phyloP scores from a whole-genome alignment of 2,329 filamentous ascomycete species.

The Didymella arachidicola region DNA sequence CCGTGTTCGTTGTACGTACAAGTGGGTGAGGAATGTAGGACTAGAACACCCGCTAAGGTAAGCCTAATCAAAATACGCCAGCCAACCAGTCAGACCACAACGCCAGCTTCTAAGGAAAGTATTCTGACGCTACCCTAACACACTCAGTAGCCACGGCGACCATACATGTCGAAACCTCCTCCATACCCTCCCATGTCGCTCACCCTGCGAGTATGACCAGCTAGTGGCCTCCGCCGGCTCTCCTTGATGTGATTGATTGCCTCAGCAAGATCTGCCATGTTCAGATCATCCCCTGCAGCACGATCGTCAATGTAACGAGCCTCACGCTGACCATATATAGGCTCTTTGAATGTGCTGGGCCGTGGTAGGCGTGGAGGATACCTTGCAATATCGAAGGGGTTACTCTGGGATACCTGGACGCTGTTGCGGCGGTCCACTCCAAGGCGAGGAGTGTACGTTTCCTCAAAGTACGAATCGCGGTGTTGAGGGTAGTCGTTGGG shows the following conservation, averaged over 20 bases:
- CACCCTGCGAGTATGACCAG: conserved; percentile 3
- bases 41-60: background rate
- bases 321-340: conserved; percentile 1
- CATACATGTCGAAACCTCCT: conserved; percentile 8
- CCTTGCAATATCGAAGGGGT: conserved; percentile 17
- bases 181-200: conserved; percentile 14
- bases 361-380: conserved; percentile 23
- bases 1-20: background rate
- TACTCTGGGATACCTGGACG: conserved; percentile 10
- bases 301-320: background rate
- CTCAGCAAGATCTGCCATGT: background rate
- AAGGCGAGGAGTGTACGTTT: conserved; percentile 14
- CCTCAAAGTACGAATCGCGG: conserved; percentile 20
- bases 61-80: background rate
- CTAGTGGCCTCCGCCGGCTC: conserved; percentile 3
- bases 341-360: conserved; percentile 16
- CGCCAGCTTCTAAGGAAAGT: background rate
- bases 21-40: background rate
- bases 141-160: background rate
- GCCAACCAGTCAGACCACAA: background rate
- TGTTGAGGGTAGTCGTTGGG: conserved; percentile 20
- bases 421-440: conserved; percentile 24
- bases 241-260: conserved; percentile 13
- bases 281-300: background rate
- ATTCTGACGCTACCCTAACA: background rate